phyloP scores from a whole-genome alignment of 768 basidiomycete species.

The Collybia nuda region DNA sequence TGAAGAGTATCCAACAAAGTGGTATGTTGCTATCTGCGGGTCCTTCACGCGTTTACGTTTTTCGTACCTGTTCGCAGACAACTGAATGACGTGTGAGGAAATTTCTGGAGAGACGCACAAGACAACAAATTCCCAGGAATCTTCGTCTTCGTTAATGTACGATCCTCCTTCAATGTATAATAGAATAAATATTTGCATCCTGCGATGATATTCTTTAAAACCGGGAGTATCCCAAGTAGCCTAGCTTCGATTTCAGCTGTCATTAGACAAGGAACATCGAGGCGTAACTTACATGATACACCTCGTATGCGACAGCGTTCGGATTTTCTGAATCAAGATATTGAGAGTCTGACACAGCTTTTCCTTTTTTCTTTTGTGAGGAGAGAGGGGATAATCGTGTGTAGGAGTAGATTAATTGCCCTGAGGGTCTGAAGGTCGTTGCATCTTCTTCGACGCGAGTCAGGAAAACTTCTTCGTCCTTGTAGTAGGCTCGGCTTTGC shows the following conservation, averaged over 20 bases:
- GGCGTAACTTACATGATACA: slow-evolving; percentile 73
- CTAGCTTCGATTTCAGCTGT: slow-evolving; percentile 35
- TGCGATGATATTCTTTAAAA: slow-evolving; percentile 86
- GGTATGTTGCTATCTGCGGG: slow-evolving; percentile 64
- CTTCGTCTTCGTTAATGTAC: slow-evolving; percentile 92
- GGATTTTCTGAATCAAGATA: slow-evolving; percentile 49
- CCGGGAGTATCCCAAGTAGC: slow-evolving; percentile 82
- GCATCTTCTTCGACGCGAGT: slow-evolving; percentile 77
- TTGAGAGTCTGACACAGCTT: slow-evolving; percentile 39
- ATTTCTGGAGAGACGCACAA: slow-evolving; percentile 51
- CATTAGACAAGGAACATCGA: neutral
- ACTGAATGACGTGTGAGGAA: neutral
- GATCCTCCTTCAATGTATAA: slow-evolving; percentile 96
- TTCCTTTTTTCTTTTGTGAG: slow-evolving; percentile 49
- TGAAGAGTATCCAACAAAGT: slow-evolving; percentile 93
- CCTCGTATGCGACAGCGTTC: slow-evolving; percentile 78
- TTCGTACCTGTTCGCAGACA: slow-evolving; percentile 63
- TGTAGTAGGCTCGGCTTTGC: slow-evolving; percentile 62
- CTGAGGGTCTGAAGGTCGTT: slow-evolving; percentile 72
- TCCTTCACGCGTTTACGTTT: slow-evolving; percentile 63
- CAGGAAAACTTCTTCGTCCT: slow-evolving; percentile 64
- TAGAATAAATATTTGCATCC: slow-evolving; percentile 93
- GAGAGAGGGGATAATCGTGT: slow-evolving; percentile 48
- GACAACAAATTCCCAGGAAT: slow-evolving; percentile 89
- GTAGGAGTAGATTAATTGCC: slow-evolving; percentile 77